Evolutionary conservation across 768 basidiomycete species (phyloP).

Genomic region (Sporobolomyces pararoseus): DNA sequence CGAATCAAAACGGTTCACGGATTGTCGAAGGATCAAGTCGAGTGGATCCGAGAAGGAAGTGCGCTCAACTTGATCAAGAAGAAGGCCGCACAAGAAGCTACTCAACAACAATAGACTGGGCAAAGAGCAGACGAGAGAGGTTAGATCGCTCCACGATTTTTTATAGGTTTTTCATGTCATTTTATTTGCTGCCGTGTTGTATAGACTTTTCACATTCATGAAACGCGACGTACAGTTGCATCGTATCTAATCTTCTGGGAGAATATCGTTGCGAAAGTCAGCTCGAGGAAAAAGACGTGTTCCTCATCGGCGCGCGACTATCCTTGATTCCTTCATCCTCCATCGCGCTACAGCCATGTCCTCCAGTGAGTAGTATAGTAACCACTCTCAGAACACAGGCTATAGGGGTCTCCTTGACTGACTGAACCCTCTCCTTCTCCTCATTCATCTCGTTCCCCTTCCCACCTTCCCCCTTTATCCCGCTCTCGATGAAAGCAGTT

Average conservation of each 20-base stretch:
- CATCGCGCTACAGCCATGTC: neutral
- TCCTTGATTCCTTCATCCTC: neutral
- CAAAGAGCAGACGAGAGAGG: too few species aligned
- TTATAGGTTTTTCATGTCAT: neutral
- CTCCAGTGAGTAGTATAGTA: too few species aligned
- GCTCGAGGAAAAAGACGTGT: too few species aligned
- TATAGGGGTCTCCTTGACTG: too few species aligned
- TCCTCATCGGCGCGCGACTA: too few species aligned
- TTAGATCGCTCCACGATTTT: too few species aligned
- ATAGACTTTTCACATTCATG: neutral
- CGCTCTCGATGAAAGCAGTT: neutral
- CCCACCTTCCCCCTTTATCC: neutral
- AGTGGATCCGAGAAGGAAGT: slow-evolving; percentile 82
- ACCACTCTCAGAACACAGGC: too few species aligned
- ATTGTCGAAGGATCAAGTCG: slow-evolving; percentile 81
- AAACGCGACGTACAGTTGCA: neutral
- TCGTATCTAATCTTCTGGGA: too few species aligned
- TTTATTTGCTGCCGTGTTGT: slow-evolving; percentile 16
- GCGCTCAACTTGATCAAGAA: slow-evolving; percentile 75
- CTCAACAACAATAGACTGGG: too few species aligned
- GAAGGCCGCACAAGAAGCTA: slow-evolving; percentile 24
- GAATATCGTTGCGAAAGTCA: too few species aligned
- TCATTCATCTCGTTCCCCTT: neutral
- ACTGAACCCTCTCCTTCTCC: neutral
- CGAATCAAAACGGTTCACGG: slow-evolving; percentile 66